Conservation (phyloP, 2,329 filamentous ascomycete species). For the Fusarium ambrosium region DNA sequence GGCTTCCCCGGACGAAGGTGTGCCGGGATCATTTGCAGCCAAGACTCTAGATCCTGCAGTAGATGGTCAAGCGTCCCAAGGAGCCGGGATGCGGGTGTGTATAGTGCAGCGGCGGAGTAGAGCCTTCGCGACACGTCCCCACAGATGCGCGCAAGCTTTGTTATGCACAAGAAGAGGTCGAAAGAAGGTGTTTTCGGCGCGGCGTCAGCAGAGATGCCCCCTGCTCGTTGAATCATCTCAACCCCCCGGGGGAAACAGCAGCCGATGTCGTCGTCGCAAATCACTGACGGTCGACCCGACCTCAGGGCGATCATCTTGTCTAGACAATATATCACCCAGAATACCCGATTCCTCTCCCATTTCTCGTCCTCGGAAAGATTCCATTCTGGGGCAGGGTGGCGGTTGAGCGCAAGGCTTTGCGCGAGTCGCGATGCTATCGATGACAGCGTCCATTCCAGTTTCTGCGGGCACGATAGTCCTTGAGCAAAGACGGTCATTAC, state of each 20-base stretch:
- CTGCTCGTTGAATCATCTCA: not conserved
- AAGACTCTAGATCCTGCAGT: too few species aligned
- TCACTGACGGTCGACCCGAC: not conserved
- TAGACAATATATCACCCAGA: conserved; percentile 19
- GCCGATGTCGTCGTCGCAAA: not conserved
- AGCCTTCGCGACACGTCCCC: too few species aligned
- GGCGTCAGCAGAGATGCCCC: too few species aligned
- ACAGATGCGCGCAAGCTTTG: too few species aligned
- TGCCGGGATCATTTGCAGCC: too few species aligned
- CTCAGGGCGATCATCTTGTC: conserved; percentile 14
- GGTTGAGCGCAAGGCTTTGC: not conserved
- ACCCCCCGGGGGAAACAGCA: not conserved
- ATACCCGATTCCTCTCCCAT: not conserved
- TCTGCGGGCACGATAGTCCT: conserved; percentile 13
- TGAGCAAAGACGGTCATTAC: conserved; percentile 19
- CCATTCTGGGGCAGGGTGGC: not conserved
- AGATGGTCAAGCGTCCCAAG: too few species aligned
- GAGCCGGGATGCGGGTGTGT: too few species aligned
- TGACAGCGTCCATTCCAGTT: conserved; percentile 7
- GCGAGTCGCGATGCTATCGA: not conserved
- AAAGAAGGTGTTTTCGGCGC: too few species aligned
- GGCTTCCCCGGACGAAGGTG: not conserved
- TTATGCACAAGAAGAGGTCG: too few species aligned
- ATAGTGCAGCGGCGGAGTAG: too few species aligned
- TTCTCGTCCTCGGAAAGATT: not conserved